A percentile compares a stretch with the other conserved stretches of the same genome.
Conservation (phyloP, 2,329 filamentous ascomycete species). For the Tolypocladium cylindrosporum region DNA sequence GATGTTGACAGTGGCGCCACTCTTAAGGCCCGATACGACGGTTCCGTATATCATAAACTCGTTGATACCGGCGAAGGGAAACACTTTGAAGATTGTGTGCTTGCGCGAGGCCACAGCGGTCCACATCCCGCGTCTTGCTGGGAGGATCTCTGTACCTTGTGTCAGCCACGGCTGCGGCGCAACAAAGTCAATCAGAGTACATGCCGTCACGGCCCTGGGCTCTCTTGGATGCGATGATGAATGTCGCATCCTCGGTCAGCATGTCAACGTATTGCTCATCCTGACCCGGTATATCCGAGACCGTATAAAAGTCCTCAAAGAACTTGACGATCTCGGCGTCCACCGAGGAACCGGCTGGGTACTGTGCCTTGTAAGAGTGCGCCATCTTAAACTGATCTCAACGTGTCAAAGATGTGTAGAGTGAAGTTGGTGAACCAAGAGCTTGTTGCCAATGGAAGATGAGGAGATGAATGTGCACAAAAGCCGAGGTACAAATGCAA, state of each 20-base stretch:
- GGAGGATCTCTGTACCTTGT: slow-evolving; percentile 14
- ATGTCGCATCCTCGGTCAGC: slow-evolving; percentile 18
- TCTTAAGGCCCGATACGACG: slow-evolving; percentile 16
- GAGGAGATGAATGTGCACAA: neutral
- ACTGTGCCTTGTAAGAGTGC: slow-evolving; percentile 9
- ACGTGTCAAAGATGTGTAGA: neutral
- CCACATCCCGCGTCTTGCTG: slow-evolving; percentile 20
- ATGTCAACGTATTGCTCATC: slow-evolving; percentile 17
- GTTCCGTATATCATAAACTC: slow-evolving; percentile 22
- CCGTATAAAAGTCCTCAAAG: slow-evolving; percentile 18
- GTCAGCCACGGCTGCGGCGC: neutral
- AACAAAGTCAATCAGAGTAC: neutral
- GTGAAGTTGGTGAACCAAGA: too few relatives aligned
- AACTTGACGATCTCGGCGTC: slow-evolving; percentile 14
- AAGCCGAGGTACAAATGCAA: neutral
- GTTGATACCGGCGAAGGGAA: slow-evolving; percentile 16
- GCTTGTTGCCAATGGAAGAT: neutral
- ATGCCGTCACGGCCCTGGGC: slow-evolving; percentile 14
- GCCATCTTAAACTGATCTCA: neutral
- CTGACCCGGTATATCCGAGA: slow-evolving; percentile 18
- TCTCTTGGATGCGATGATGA: slow-evolving; percentile 18
- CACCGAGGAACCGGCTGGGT: slow-evolving; percentile 8
- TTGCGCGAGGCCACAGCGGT: slow-evolving; percentile 14
- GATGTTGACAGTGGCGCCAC: slow-evolving; percentile 20
- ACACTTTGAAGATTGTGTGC: slow-evolving; percentile 19